These are phyloP conservation scores for Hirsutella thompsonii DNA, from an alignment of 2,329 filamentous ascomycete species.

Conservation along the genomic window DNA sequence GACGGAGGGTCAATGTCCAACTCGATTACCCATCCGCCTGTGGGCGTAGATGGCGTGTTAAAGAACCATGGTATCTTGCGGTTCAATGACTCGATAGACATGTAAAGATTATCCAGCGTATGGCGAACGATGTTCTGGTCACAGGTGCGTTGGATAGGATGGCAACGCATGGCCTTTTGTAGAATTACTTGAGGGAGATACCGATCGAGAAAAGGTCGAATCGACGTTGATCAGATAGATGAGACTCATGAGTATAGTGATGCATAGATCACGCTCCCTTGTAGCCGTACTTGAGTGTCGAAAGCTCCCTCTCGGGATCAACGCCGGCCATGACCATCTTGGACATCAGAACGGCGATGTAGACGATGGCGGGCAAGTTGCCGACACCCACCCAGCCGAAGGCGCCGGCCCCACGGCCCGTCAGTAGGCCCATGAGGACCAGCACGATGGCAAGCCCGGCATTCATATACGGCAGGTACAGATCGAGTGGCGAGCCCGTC, in stretches of 20 bases:
- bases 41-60: constrained; percentile 78
- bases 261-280: constrained; percentile 44
- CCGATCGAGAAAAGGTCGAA: background rate
- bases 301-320: constrained; percentile 53
- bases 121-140: background rate
- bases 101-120: constrained; percentile 22
- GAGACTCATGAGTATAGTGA: background rate
- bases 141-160: background rate
- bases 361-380: constrained; percentile 43
- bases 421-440: constrained; percentile 27
- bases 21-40: constrained; percentile 50
- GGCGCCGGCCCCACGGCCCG: constrained; percentile 18
- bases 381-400: constrained; percentile 30
- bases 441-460: constrained; percentile 40
- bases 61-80: constrained; percentile 76
- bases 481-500: constrained; percentile 33
- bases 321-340: constrained; percentile 56
- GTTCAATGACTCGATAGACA: constrained; percentile 86
- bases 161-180: background rate
- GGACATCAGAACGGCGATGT: constrained; percentile 45
- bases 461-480: constrained; percentile 49
- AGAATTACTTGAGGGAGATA: background rate
- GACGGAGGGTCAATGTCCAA: constrained; percentile 27
- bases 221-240: background rate
- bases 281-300: constrained; percentile 48